phyloP scores from a whole-genome alignment of 2,329 filamentous ascomycete species.

The Aspergillus sojae region DNA sequence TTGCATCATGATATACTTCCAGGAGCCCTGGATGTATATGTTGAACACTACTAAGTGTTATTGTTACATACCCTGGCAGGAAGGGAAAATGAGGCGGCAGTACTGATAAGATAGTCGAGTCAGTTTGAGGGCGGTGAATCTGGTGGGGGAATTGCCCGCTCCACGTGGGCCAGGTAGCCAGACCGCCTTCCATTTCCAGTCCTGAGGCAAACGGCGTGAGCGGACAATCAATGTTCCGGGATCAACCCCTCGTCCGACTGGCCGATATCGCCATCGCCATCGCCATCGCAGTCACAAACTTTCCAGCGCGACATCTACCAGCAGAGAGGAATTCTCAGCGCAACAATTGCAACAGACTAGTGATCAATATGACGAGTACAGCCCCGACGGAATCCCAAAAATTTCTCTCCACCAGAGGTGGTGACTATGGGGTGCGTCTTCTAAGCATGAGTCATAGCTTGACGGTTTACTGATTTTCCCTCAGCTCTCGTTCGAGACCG shows the following conservation, averaged over 20 bases:
- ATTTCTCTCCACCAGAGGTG: constrained; percentile 65
- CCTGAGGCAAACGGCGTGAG: not conserved
- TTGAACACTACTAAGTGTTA: too few relatives aligned
- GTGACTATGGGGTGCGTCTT: constrained; percentile 61
- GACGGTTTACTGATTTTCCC: not conserved
- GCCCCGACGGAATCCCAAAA: constrained; percentile 51
- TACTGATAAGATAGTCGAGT: not conserved
- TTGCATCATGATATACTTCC: too few relatives aligned
- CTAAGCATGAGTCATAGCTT: not conserved
- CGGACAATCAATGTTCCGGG: not conserved
- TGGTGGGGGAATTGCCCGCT: not conserved
- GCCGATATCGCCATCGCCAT: not conserved
- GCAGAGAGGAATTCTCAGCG: not conserved
- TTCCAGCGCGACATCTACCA: not conserved
- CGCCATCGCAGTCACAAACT: not conserved
- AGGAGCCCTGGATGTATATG: too few relatives aligned
- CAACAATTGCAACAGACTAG: not conserved
- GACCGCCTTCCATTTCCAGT: not conserved
- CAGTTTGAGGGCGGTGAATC: not conserved
- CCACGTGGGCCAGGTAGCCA: too few relatives aligned
- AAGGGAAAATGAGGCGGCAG: too few relatives aligned
- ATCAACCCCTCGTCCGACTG: not conserved
- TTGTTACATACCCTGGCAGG: too few relatives aligned
- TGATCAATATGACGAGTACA: not conserved
- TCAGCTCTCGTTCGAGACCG: constrained; percentile 79